These are phyloP conservation scores for Psilocybe tampanensis DNA, from an alignment of 768 basidiomycete species.

Conservation along the genomic window DNA sequence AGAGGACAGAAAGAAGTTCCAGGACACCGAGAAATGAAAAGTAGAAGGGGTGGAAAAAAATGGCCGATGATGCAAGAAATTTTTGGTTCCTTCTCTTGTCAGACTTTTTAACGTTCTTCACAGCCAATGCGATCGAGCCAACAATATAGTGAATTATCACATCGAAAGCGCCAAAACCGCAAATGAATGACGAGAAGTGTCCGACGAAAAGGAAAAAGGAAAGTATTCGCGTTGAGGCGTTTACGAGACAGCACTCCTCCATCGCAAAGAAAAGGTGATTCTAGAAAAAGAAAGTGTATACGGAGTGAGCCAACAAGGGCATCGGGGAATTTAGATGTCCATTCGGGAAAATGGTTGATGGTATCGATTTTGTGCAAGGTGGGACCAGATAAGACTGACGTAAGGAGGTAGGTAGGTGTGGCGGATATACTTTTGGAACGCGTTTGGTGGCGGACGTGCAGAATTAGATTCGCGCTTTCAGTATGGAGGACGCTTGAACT, in stretches of 20 bases:
- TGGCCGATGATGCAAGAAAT: not conserved
- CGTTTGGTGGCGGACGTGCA: not conserved
- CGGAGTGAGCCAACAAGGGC: not conserved
- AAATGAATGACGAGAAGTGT: slow-evolving; percentile 11
- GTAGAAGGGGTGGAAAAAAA: not conserved
- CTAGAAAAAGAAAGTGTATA: slow-evolving; percentile 6
- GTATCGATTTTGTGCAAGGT: slow-evolving; percentile 11
- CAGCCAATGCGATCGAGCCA: not conserved
- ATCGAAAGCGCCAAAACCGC: slow-evolving; percentile 5
- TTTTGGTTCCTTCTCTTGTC: slow-evolving; percentile 4
- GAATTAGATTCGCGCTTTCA: slow-evolving; percentile 14
- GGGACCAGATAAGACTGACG: slow-evolving; percentile 4
- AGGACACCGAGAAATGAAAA: not conserved
- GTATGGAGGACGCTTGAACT: slow-evolving; percentile 65
- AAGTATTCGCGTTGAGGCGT: not conserved
- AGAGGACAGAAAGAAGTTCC: not conserved
- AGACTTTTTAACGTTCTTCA: not conserved
- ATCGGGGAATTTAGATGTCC: slow-evolving; percentile 4
- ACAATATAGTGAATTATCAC: slow-evolving; percentile 5
- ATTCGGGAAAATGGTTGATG: slow-evolving; percentile 8
- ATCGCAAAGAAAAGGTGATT: slow-evolving; percentile 7
- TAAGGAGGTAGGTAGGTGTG: slow-evolving; percentile 9
- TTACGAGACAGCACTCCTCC: slow-evolving; percentile 2
- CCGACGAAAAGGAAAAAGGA: slow-evolving; percentile 6
- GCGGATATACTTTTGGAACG: slow-evolving; percentile 12